These are phyloP conservation scores for Apiotrichum sp. DNA, from an alignment of 1,284 basidiomycete species.

Conservation along the genomic window DNA sequence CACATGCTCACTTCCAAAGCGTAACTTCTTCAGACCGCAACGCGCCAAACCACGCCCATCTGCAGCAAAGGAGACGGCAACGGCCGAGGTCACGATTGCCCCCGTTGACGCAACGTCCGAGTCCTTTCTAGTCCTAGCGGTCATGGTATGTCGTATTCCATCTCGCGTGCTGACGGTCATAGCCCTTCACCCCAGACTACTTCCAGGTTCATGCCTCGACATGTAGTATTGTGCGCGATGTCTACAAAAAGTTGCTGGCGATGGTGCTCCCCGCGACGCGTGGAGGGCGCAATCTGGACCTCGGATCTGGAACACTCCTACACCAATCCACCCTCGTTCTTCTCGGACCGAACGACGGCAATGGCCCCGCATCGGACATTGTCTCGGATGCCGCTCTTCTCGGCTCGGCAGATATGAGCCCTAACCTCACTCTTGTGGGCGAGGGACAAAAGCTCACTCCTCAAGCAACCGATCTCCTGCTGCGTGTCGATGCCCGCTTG, in stretches of 20 bases:
- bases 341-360: not conserved
- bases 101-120: constrained; percentile 15
- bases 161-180: not conserved
- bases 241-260: constrained; percentile 48
- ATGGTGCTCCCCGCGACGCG: constrained; percentile 23
- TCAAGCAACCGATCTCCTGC: constrained; percentile 42
- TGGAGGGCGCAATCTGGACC: constrained; percentile 3
- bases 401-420: constrained; percentile 29
- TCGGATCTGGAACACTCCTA: constrained; percentile 18
- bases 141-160: constrained; percentile 9
- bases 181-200: constrained; percentile 52
- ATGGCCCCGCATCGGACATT: constrained; percentile 7
- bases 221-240: constrained; percentile 49
- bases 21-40: constrained; percentile 20
- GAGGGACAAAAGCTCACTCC: constrained; percentile 44
- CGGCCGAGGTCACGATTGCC: constrained; percentile 18
- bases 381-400: constrained; percentile 33
- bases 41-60: constrained; percentile 11
- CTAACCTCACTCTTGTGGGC: constrained; percentile 32
- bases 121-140: constrained; percentile 17
- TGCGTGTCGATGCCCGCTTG: constrained; percentile 47
- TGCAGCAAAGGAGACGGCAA: constrained; percentile 13
- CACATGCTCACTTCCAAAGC: not conserved
- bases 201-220: constrained; percentile 49
- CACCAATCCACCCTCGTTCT: constrained; percentile 35